Percentiles rank a stretch among this genome's conserved stretches.
Conservation (phyloP, 31 red algal species). For the Porphyra umbilicalis region DNA sequence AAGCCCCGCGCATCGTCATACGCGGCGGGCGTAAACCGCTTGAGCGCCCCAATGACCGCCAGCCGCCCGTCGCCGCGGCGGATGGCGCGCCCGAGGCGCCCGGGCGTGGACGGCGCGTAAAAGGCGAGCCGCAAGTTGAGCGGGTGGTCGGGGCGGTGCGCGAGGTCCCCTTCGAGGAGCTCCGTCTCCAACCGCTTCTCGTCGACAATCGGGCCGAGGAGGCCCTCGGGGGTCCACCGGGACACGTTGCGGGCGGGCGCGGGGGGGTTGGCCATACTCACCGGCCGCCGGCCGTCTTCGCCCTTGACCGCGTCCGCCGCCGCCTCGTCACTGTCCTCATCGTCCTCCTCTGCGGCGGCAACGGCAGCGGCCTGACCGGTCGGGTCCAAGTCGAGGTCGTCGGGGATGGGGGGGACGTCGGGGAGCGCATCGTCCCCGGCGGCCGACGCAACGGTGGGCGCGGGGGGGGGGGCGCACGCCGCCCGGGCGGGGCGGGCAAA, state of each 20-base stretch:
- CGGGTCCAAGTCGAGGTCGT: background rate
- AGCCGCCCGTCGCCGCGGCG: slow-evolving; percentile 40
- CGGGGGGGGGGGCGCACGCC: too few relatives aligned
- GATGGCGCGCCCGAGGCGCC: slow-evolving; percentile 51
- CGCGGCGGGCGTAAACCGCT: slow-evolving; percentile 39
- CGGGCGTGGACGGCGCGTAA: slow-evolving; percentile 27
- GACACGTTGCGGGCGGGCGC: background rate
- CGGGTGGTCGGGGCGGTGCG: slow-evolving; percentile 70
- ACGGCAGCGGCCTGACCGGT: background rate
- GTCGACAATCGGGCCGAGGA: slow-evolving; percentile 55
- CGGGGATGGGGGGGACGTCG: background rate
- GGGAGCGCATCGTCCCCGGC: background rate
- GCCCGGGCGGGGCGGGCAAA: too few relatives aligned
- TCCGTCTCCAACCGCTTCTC: slow-evolving; percentile 50
- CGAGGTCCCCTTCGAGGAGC: slow-evolving; percentile 48
- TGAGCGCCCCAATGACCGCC: slow-evolving; percentile 48
- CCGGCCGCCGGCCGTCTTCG: background rate
- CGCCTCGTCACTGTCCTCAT: background rate
- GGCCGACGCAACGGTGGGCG: too few relatives aligned
- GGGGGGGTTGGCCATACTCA: background rate
- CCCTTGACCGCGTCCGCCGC: background rate
- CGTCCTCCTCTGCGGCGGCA: background rate
- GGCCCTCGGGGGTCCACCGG: slow-evolving; percentile 40
- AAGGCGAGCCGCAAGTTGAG: slow-evolving; percentile 62
- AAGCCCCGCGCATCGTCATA: background rate